Conservation (phyloP, 805 yeast species). For the Sporopachydermia quercuum region DNA sequence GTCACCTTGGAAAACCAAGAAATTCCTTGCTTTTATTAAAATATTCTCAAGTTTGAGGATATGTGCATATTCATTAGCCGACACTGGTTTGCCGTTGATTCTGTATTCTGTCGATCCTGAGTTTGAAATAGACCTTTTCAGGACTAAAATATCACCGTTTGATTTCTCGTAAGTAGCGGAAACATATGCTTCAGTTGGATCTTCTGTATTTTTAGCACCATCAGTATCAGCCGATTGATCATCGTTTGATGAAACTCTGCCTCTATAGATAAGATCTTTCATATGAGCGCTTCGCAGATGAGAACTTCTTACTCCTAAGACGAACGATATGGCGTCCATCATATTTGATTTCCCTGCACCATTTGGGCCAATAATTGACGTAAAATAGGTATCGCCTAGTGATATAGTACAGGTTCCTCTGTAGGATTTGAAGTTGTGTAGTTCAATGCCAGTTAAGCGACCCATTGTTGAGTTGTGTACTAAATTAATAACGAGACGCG, state of each 20-base stretch:
- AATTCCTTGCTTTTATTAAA: conserved; percentile 77
- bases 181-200: conserved; percentile 53
- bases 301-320: conserved; percentile 64
- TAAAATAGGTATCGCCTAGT: conserved; percentile 63
- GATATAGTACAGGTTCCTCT: conserved; percentile 62
- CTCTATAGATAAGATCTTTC: conserved; percentile 72
- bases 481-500: too few species aligned
- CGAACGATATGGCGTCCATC: conserved; percentile 96
- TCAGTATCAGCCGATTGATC: conserved; percentile 12
- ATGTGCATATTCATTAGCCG: conserved; percentile 49
- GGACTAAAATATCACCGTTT: conserved; percentile 39
- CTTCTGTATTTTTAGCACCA: conserved; percentile 15
- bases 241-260: conserved; percentile 25
- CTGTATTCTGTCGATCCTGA: conserved; percentile 54
- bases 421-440: conserved; percentile 85
- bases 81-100: conserved; percentile 44
- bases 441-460: conserved; percentile 59
- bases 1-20: conserved; percentile 92
- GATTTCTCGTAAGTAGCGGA: conserved; percentile 56
- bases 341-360: conserved; percentile 96
- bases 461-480: conserved; percentile 49
- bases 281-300: conserved; percentile 64
- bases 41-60: conserved; percentile 67
- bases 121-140: conserved; percentile 43
- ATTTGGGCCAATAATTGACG: conserved; percentile 94